Conservation (phyloP, 495 filamentous ascomycete genomes). For the Tuber calosporum region DNA sequence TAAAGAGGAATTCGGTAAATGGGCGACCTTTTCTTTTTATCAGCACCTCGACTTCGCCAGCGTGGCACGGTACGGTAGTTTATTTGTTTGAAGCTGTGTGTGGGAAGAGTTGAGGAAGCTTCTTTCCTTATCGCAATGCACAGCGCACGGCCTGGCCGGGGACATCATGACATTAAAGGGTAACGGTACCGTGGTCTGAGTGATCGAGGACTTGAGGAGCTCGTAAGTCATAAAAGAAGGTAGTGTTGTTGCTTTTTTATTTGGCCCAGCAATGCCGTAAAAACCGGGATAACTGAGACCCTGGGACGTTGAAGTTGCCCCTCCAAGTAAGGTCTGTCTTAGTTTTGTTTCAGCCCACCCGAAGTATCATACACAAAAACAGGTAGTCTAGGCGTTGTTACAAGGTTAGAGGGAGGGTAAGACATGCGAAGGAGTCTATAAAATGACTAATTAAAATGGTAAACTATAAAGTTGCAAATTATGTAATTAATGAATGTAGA, state of each 20-base stretch:
- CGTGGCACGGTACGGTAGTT: slow-evolving; percentile 3
- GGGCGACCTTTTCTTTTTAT: not conserved
- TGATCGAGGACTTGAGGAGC: not conserved
- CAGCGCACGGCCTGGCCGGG: not conserved
- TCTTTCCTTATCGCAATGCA: not conserved
- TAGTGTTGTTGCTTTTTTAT: not conserved
- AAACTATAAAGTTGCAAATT: too few species aligned
- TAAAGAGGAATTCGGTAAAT: not conserved
- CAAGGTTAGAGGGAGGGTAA: too few species aligned
- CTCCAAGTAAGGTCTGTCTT: too few species aligned
- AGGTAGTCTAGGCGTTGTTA: too few species aligned
- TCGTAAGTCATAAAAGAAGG: not conserved
- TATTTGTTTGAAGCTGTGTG: not conserved
- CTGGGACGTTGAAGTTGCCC: too few species aligned
- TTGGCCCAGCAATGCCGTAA: not conserved
- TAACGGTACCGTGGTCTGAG: not conserved
- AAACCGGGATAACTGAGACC: too few species aligned
- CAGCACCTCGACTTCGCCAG: not conserved
- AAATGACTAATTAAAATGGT: too few species aligned
- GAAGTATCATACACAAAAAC: too few species aligned
- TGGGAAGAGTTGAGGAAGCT: not conserved
- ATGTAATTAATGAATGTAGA: too few species aligned
- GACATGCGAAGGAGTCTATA: too few species aligned
- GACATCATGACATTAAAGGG: not conserved
- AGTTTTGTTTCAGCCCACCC: too few species aligned